Conservation (phyloP, 2,329 filamentous ascomycete genomes). For the Exophiala xenobiotica region DNA sequence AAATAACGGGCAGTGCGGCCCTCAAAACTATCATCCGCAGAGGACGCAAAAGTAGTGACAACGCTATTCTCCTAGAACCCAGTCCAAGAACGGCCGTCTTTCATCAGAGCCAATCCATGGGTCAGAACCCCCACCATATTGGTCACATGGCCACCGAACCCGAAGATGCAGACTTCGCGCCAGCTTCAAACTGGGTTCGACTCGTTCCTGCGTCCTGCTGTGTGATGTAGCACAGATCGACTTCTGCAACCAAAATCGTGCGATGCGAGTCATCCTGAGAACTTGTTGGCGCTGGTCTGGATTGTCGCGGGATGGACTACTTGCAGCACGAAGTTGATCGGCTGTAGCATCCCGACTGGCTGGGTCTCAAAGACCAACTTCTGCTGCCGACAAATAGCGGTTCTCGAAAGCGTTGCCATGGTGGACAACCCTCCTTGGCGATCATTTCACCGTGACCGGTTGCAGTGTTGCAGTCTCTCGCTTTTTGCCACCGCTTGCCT, state of each 20-base stretch:
- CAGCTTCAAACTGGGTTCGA: background rate
- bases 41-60: background rate
- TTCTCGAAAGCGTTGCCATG: background rate
- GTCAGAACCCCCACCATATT: conserved; percentile 7
- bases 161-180: background rate
- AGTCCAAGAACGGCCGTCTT: background rate
- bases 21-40: no score
- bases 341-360: conserved; percentile 12
- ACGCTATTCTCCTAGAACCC: background rate
- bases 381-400: conserved; percentile 15
- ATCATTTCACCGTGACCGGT: background rate
- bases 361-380: conserved; percentile 7
- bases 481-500: background rate
- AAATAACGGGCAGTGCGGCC: no score
- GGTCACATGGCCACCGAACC: conserved; percentile 16
- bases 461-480: background rate
- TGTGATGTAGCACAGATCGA: conserved; percentile 19
- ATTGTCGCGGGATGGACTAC: background rate
- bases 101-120: background rate
- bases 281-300: conserved; percentile 7
- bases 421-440: background rate
- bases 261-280: conserved; percentile 19
- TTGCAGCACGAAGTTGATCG: conserved; percentile 4
- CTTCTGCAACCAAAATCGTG: conserved; percentile 12
- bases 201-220: conserved; percentile 21